Base-by-base conservation (phyloP, 192 early-diverging fungal genomes). In the Coemansia interrupta region DNA sequence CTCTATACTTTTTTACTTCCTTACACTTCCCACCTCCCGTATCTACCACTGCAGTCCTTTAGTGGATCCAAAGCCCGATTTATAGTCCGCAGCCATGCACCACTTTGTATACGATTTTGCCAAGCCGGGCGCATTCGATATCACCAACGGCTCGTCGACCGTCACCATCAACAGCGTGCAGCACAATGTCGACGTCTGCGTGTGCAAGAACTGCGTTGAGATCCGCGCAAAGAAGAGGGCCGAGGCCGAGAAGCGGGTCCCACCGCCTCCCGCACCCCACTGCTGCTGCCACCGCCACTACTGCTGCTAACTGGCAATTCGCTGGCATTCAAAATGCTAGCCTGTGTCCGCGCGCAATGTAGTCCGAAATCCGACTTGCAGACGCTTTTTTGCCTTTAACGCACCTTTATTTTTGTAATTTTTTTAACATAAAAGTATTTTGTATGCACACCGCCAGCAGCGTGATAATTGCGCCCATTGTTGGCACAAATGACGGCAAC, bases 131-230 rank as follows among this genome's bases (percentile, higher is more conserved):
- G 56, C 64, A 29, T 66, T 72, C 28, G 69, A 72, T 58, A 61
- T 78, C 54, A 68, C 69, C 28, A 68, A 78, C 24, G 65, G 70
- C 39, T 40, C 56, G 11, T 44, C 63, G 60, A 78, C 74, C 13
- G 55, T 72, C 58, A 78, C 74, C 22, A 58, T 78, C 50, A 66
- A 52, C 61, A 72, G 64, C 61, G 61, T 63, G 9, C 60, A 66
- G 52, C 74, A 78, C 50, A 57, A 61, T 17, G 58, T 61, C 42
- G 68, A 71, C 17, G 26, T 56, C n/a, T 78, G 74, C 54, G 61
- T 71, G 13, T 78, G 74, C 69, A 23, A 54, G 45, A 70, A 60
- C 56, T 78, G 74, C 64, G 57, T 64, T 28, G 18, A 41, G 1
- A 71, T 78, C 39, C 58, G 63, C 29, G 52, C 41, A 4, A 54